These are phyloP conservation scores for Jaltomata sinuosa DNA, from an alignment of 257 asterid genomes.

Conservation along the genomic window DNA sequence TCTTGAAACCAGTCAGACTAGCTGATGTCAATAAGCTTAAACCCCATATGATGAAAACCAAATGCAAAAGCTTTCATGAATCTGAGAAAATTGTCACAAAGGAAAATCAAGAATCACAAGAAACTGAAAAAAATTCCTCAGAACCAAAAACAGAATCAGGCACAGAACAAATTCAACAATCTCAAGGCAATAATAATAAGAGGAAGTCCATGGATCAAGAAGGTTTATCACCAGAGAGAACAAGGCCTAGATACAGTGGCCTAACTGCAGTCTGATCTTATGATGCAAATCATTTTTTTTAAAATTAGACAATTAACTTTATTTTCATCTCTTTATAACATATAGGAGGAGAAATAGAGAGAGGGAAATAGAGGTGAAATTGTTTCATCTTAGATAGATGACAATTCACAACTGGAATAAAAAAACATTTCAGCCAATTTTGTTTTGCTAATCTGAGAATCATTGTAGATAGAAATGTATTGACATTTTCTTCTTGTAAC, in stretches of 20 bases:
- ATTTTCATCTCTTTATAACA: too few species aligned
- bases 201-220: slow-evolving; percentile 53
- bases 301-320: too few species aligned
- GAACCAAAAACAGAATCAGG: background rate
- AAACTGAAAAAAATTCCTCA: background rate
- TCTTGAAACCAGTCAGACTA: slow-evolving; percentile 81
- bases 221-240: slow-evolving; percentile 48
- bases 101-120: slow-evolving; percentile 17
- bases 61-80: slow-evolving; percentile 1
- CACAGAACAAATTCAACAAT: slow-evolving; percentile 1
- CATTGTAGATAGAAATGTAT: too few species aligned
- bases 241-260: slow-evolving; percentile 52
- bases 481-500: too few species aligned
- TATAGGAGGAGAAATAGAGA: too few species aligned
- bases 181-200: slow-evolving; percentile 27
- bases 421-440: too few species aligned
- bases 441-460: too few species aligned
- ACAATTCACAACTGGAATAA: too few species aligned
- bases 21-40: slow-evolving; percentile 77
- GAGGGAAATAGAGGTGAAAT: too few species aligned
- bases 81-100: slow-evolving; percentile 1
- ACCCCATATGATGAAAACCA: slow-evolving; percentile 35
- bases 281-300: background rate
- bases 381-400: too few species aligned
- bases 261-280: slow-evolving; percentile 14